These are phyloP conservation scores for Aspergillus texensis DNA, from an alignment of 2,329 filamentous ascomycete genomes.

Conservation along the genomic window DNA sequence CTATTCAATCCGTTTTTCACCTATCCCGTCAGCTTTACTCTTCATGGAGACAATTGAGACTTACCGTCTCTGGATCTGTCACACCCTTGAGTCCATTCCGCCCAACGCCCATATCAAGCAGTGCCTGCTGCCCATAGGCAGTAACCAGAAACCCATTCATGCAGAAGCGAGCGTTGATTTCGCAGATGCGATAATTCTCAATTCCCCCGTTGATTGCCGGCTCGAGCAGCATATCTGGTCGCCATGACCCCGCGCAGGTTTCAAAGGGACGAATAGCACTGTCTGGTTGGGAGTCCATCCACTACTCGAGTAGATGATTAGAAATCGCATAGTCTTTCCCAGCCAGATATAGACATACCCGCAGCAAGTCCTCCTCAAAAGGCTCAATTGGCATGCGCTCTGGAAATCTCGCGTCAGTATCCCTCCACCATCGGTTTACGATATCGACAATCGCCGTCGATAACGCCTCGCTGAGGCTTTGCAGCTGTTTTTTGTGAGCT, in stretches of 20 bases:
- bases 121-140: conserved; percentile 12
- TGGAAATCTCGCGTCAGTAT: conserved; percentile 24
- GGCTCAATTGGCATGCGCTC: conserved; percentile 31
- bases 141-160: conserved; percentile 23
- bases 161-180: conserved; percentile 32
- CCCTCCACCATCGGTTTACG: conserved; percentile 32
- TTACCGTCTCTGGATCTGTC: conserved; percentile 13
- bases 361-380: conserved; percentile 26
- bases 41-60: neutral
- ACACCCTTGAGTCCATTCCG: neutral
- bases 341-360: neutral
- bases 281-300: neutral
- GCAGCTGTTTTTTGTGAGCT: too few relatives aligned
- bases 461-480: conserved; percentile 19
- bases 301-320: neutral
- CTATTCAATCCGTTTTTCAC: conserved; percentile 4
- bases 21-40: too few relatives aligned
- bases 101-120: conserved; percentile 8
- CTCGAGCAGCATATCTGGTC: conserved; percentile 31
- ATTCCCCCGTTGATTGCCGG: neutral
- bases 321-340: too few relatives aligned
- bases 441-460: conserved; percentile 29
- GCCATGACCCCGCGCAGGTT: conserved; percentile 25
- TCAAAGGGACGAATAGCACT: neutral
- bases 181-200: conserved; percentile 23